Evolutionary conservation across 805 yeast species (phyloP), one percentile per base, ranked within the genome.

Genomic region (Millerozyma miso): DNA sequence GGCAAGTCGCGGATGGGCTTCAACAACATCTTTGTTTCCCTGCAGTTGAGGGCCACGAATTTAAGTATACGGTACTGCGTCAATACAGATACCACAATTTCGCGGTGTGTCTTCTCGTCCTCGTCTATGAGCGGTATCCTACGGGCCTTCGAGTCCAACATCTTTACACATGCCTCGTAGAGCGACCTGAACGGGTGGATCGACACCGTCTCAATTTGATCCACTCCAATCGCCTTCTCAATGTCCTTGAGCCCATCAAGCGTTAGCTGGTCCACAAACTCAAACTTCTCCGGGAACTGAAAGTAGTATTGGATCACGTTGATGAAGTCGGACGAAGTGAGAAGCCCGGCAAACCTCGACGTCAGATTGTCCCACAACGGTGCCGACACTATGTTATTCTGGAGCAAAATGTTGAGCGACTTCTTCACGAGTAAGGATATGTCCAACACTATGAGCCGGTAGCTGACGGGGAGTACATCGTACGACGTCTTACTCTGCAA

Each of bases 1-100:
- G 77, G 72, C 37, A 93, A 67, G 43, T 83, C 85, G 46, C 75
- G 73, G 44, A 93, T 71, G 3, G 96, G 95, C 52, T 83, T 80
- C 52, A 83, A 69, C 43, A 93, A 71, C 74, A 82, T 85, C 54
- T 85, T 81, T 3, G 96, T 89, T 62, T 93, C 98, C 61, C 88
- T 89, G 68, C 99, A 93, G 65, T 93, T 93, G 63, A 91, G 77
- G 2, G 97, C 90, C 26, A 93, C 97, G 60, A 93, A 93, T 65
- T 95, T 91, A 56, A 93, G 73, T 43, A 93, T 93, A 59, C 99
- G 81, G 66, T 93, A 93, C 69, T 93, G 99, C 1, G 99, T 93
- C 57, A 93, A 74, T 40, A 93, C 99, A 43, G 89, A 80, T 5
- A 93, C 97, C 14, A 93, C 97, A 56, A 93, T 89, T 62, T 93